phyloP scores from a whole-genome alignment of 108 stramenopile species.

The Schizochytrium sp. region DNA sequence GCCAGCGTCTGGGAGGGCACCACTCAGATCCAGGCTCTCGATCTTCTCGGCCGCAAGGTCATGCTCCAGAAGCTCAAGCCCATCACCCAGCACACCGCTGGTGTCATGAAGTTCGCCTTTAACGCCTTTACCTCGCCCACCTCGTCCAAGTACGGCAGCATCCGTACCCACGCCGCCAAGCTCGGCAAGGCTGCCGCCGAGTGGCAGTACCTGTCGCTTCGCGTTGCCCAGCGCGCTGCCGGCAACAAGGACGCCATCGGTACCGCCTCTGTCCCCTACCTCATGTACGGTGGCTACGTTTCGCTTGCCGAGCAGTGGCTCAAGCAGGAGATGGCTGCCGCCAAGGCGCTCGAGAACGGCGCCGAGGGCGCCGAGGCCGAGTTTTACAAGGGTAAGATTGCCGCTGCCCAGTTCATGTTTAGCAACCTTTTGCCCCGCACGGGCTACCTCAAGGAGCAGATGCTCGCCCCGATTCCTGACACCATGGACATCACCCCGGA shows the following conservation, averaged over 20 bases:
- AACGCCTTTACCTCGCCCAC: not conserved
- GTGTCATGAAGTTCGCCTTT: not conserved
- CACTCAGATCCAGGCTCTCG: slow-evolving; percentile 29
- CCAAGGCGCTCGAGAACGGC: slow-evolving; percentile 7
- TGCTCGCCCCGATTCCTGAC: not conserved
- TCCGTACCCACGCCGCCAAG: not conserved
- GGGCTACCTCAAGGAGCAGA: not conserved
- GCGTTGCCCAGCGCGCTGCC: not conserved
- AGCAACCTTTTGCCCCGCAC: not conserved
- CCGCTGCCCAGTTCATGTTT: slow-evolving; percentile 21
- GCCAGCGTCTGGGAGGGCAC: slow-evolving; percentile 31
- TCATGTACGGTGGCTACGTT: slow-evolving; percentile 23
- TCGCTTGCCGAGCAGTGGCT: slow-evolving; percentile 28
- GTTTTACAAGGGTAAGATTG: slow-evolving; percentile 27
- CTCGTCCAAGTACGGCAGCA: not conserved
- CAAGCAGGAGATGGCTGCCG: slow-evolving; percentile 18
- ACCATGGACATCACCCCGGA: slow-evolving; percentile 6
- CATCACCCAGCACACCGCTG: slow-evolving; percentile 5
- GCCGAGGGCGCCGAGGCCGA: not conserved
- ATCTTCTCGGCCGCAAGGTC: slow-evolving; percentile 29
- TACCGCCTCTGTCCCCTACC: not conserved
- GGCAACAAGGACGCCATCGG: slow-evolving; percentile 1
- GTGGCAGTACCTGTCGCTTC: not conserved
- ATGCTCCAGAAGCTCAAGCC: slow-evolving; percentile 20
- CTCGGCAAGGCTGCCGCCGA: slow-evolving; percentile 3